phyloP scores from a whole-genome alignment of 768 basidiomycete genomes.

The Leccinum pellstonianum region DNA sequence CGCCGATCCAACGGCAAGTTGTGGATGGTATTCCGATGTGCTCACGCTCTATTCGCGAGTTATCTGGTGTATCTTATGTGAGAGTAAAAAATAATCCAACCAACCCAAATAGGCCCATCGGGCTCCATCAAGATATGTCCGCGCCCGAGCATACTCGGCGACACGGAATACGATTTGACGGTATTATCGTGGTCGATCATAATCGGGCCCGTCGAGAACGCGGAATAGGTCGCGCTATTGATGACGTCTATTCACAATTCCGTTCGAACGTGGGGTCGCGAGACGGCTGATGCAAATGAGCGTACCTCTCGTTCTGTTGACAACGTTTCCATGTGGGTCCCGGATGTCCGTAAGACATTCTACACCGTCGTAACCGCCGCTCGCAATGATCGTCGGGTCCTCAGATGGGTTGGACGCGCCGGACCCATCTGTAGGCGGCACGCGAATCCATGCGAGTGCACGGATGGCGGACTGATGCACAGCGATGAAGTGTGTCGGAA shows the following conservation, averaged over 20 bases:
- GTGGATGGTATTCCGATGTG: slow-evolving; percentile 84
- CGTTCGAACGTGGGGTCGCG: background rate
- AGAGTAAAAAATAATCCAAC: slow-evolving; percentile 21
- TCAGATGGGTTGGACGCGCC: slow-evolving; percentile 46
- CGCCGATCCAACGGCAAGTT: slow-evolving; percentile 75
- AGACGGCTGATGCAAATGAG: slow-evolving; percentile 1
- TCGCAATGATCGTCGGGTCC: slow-evolving; percentile 72
- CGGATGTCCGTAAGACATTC: slow-evolving; percentile 76
- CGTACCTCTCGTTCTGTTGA: slow-evolving; percentile 77
- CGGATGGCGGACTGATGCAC: slow-evolving; percentile 82
- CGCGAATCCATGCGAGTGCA: slow-evolving; percentile 69
- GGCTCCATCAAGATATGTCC: slow-evolving; percentile 74
- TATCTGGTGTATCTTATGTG: background rate
- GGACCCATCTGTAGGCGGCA: slow-evolving; percentile 51
- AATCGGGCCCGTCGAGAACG: slow-evolving; percentile 66
- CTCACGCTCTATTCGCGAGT: slow-evolving; percentile 52
- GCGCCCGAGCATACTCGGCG: slow-evolving; percentile 70
- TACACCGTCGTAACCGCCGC: slow-evolving; percentile 79
- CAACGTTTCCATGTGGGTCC: slow-evolving; percentile 60
- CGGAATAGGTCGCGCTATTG: slow-evolving; percentile 62
- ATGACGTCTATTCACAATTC: slow-evolving; percentile 56
- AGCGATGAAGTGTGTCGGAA: slow-evolving; percentile 71
- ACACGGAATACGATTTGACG: slow-evolving; percentile 71
- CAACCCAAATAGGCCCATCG: slow-evolving; percentile 80
- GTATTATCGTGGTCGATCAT: slow-evolving; percentile 84